Percentiles rank a stretch among this genome's conserved stretches.
phyloP scores from a whole-genome alignment of 2,329 filamentous ascomycete genomes.

The Epichloe coenophiala region DNA sequence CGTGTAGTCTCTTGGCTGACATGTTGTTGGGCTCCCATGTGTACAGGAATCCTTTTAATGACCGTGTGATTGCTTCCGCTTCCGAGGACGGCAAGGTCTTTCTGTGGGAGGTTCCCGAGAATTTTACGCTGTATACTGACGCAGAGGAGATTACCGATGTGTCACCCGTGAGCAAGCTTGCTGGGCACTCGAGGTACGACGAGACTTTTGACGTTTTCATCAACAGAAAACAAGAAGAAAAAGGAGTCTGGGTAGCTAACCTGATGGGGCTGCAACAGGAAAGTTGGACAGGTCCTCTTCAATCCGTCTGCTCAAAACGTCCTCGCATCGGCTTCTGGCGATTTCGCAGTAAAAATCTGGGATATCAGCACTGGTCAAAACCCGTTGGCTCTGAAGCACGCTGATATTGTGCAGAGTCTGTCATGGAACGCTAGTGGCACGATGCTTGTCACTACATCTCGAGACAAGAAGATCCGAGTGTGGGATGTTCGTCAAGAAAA shows the following conservation, averaged over 20 bases:
- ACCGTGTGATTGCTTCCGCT: constrained; percentile 79
- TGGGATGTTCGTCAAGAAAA: constrained; percentile 95
- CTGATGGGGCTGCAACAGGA: constrained; percentile 39
- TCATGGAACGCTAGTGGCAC: constrained; percentile 89
- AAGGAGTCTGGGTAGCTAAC: not conserved
- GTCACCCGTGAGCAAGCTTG: constrained; percentile 64
- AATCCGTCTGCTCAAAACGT: constrained; percentile 94
- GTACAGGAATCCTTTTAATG: constrained; percentile 85
- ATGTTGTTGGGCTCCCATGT: not conserved
- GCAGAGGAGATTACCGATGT: constrained; percentile 75
- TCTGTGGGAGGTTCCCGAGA: constrained; percentile 85
- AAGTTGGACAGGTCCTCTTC: constrained; percentile 95
- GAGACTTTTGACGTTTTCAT: not conserved
- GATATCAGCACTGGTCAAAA: constrained; percentile 70
- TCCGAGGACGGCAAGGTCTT: constrained; percentile 97
- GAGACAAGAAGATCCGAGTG: constrained; percentile 95
- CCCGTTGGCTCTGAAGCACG: constrained; percentile 66
- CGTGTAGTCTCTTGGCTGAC: not conserved
- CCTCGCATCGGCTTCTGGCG: constrained; percentile 86
- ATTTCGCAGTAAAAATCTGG: constrained; percentile 93
- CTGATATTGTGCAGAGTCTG: constrained; percentile 86
- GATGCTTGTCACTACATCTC: constrained; percentile 79
- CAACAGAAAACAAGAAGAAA: not conserved
- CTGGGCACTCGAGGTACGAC: constrained; percentile 67
- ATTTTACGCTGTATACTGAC: constrained; percentile 74